phyloP scores from a whole-genome alignment of 2,329 filamentous ascomycete species.

The Penicillium hordei region DNA sequence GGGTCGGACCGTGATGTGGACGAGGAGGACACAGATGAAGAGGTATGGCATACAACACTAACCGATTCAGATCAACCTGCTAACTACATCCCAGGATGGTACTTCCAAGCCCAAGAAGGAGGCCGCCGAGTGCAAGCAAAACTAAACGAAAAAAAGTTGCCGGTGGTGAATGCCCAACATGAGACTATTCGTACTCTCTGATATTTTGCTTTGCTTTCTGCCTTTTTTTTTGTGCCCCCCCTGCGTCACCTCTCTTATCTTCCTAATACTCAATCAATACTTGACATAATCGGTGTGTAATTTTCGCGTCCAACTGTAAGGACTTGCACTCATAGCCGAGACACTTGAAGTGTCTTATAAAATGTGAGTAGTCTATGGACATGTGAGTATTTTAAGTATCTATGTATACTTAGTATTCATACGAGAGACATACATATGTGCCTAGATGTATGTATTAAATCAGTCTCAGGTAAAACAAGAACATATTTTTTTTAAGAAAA shows the following conservation, averaged over 20 bases:
- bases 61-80: slow-evolving; percentile 13
- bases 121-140: slow-evolving; percentile 94
- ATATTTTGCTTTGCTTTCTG: slow-evolving; percentile 29
- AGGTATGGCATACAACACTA: slow-evolving; percentile 37
- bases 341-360: neutral
- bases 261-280: slow-evolving; percentile 29
- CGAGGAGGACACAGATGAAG: slow-evolving; percentile 64
- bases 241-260: slow-evolving; percentile 21
- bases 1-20: slow-evolving; percentile 58
- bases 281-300: slow-evolving; percentile 29
- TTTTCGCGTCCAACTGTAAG: slow-evolving; percentile 4
- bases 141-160: slow-evolving; percentile 55
- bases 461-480: neutral
- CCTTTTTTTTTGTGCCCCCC: slow-evolving; percentile 8
- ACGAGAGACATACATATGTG: neutral
- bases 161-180: slow-evolving; percentile 30
- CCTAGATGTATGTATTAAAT: neutral
- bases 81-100: slow-evolving; percentile 64
- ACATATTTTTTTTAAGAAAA: neutral
- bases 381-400: neutral
- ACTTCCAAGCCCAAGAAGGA: slow-evolving; percentile 90
- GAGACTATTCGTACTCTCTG: slow-evolving; percentile 36
- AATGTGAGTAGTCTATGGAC: neutral
- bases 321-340: neutral
- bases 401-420: neutral